These are phyloP conservation scores for Kwoniella shandongensis DNA, from an alignment of 768 basidiomycete genomes.

Conservation along the genomic window DNA sequence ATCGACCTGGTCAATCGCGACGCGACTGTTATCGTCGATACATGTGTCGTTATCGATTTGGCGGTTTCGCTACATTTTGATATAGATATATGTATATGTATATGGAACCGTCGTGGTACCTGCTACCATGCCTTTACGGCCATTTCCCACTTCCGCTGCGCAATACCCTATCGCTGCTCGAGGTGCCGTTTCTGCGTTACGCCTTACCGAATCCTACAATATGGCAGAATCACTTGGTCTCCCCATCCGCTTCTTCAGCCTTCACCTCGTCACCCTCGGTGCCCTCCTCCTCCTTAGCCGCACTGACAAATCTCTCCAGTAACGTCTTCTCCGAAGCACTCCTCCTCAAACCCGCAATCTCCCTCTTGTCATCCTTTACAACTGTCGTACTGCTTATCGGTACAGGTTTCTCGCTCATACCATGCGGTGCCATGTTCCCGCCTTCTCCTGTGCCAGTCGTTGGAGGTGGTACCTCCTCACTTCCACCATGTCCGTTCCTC, in stretches of 20 bases:
- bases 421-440: slow-evolving; percentile 50
- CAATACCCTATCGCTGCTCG: too few species aligned
- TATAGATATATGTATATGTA: too few species aligned
- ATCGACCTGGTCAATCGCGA: too few species aligned
- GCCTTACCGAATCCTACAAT: too few species aligned
- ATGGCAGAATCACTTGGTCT: background rate
- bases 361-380: slow-evolving; percentile 21
- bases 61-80: too few species aligned
- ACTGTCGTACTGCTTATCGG: slow-evolving; percentile 48
- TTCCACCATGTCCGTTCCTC: slow-evolving; percentile 9
- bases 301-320: slow-evolving; percentile 32
- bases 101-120: too few species aligned
- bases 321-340: slow-evolving; percentile 18
- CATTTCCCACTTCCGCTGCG: too few species aligned
- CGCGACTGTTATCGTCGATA: too few species aligned
- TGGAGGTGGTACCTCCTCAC: slow-evolving; percentile 16
- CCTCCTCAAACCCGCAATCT: slow-evolving; percentile 33
- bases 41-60: too few species aligned
- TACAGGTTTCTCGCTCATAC: slow-evolving; percentile 48
- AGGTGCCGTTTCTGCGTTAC: too few species aligned
- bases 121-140: too few species aligned
- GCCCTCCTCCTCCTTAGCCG: slow-evolving; percentile 1
- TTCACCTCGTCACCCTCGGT: slow-evolving; percentile 5
- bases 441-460: slow-evolving; percentile 42
- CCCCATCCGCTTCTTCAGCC: slow-evolving; percentile 7